Evolutionary conservation across 2,329 filamentous ascomycete species (phyloP), one percentile per base, ranked within the genome.

Genomic region (Xylaria polymorpha): DNA sequence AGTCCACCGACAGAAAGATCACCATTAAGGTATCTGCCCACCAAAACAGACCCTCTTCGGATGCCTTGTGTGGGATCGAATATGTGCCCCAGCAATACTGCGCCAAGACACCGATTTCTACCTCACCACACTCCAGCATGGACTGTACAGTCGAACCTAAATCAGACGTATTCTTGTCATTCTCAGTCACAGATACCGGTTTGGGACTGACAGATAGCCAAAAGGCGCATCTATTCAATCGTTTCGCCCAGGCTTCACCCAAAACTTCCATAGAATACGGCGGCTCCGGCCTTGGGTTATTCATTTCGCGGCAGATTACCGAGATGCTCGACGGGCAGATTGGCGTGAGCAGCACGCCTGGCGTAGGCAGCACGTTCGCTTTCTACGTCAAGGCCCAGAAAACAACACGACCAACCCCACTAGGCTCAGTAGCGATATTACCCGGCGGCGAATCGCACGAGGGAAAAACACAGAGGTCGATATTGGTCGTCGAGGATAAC

Each of bases 1-100:
- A 53, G 8, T 53, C 50, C 18, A 35, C 15, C 12, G 3, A 53
- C 6, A 35, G 29, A 9, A 53, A 35, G 29, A 53, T 53, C 29
- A 53, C 50, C 9, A n/a, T 53, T 15, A 35, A 53, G 12, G 50
- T 53, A n/a, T 53, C 50, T 35, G 50, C 50, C 15, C 50, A 53
- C 12, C 14, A 53, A 32, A 12, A 35, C 8, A 35, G 50, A 25
- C 50, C 50, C 0, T 12, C 50, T 9, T 35, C 50, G 10, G 50
- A 53, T 20, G 25, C 25, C 10, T 25, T 35, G 10, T 35, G 18
- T 35, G 50, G 48, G 14, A 53, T 53, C 18, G 50, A 53, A 35
- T 53, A 53, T 4, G 50, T 53, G 6, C 50, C 50, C 9, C 50
- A 53, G 9, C 50, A 53, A 12, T 53, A 53, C 25, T 15, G 29